Percentiles rank a stretch among this genome's conserved stretches.
These are phyloP conservation scores for Apiosordaria backusii DNA, from an alignment of 495 filamentous ascomycete genomes.

Conservation along the genomic window DNA sequence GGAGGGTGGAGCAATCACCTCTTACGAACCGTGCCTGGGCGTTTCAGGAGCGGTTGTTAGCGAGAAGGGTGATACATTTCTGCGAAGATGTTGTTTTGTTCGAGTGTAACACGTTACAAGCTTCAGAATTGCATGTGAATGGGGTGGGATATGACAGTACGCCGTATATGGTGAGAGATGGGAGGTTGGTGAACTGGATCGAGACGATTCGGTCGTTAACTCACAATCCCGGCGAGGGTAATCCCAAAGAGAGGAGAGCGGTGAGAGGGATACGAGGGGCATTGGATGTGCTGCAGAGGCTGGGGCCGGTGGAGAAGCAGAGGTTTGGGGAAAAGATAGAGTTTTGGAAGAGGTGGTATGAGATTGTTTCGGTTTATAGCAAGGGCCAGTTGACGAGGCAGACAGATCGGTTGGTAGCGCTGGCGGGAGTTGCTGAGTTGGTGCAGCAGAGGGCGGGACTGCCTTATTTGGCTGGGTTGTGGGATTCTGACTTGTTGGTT, in stretches of 20 bases:
- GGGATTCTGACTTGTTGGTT: neutral
- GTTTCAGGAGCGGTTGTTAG: conserved; percentile 33
- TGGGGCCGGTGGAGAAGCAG: neutral
- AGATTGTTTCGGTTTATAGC: conserved; percentile 14
- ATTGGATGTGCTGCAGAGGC: conserved; percentile 12
- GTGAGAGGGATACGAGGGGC: conserved; percentile 14
- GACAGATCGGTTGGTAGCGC: conserved; percentile 17
- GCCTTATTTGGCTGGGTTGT: neutral
- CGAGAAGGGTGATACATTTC: conserved; percentile 29
- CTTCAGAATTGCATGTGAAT: conserved; percentile 1
- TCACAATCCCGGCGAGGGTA: neutral
- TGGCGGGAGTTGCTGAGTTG: conserved; percentile 14
- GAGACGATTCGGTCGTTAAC: neutral
- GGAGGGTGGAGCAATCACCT: neutral
- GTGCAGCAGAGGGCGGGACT: neutral
- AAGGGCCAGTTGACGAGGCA: conserved; percentile 11
- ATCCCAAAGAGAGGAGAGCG: neutral
- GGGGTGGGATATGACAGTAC: conserved; percentile 6
- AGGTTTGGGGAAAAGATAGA: conserved; percentile 6
- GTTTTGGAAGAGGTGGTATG: conserved; percentile 15
- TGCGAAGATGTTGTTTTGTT: conserved; percentile 26
- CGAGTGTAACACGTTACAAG: conserved; percentile 25
- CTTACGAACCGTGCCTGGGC: conserved; percentile 29
- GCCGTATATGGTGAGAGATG: conserved; percentile 6
- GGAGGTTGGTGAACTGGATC: conserved; percentile 6